Base-by-base conservation (phyloP, 345 rosid genomes). In the Salix brachista region DNA sequence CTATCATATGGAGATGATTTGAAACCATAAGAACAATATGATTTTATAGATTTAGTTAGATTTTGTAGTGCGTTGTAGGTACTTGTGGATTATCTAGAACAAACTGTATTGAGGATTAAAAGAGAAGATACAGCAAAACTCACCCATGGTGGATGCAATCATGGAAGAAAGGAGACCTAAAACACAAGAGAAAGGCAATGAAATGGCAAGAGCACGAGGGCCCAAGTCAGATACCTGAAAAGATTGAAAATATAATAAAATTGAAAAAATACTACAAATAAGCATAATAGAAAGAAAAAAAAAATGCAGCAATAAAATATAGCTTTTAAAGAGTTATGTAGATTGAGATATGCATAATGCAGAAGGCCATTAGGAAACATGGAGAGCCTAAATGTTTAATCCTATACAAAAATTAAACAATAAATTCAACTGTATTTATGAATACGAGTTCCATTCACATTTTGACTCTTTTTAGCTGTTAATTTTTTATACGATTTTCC, bases 131-230 rank as follows among this genome's bases (percentile, higher is more conserved):
- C 5, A 41, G 68, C 52, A 30, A 75, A 71, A 72, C 82, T 83
- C 73, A 87, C 87, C 90, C 88, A 85, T 85, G 64, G 84, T 82
- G 72, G 88, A 80, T 76, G 90, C 83, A 36, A 87, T 85, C 88
- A 85, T 81, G 36, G 90, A 83, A 54, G 90, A 87, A 44, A 83
- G 84, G 67, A 87, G 88, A 77, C 88, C 90, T 36, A 87, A 77
- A 70, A 82, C 84, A 76, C 90, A 87, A 26, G 88, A 71, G 79
- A 81, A 83, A 34, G 90, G 90, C 76, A 87, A 67, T 21, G 88
- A 85, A 41, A 85, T 79, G 48, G 88, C 88, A 23, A 87, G 80
- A 73, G 88, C 90, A 60, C 86, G 82, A 75, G 90, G 75, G n/a
- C 86, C 87, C 82, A 87, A 54, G 62, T 78, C 77, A 3, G 84